Evolutionary conservation across 1,284 basidiomycete species (phyloP), one percentile per base, ranked within the genome.

Genomic region (Marasmius tenuissimus): DNA sequence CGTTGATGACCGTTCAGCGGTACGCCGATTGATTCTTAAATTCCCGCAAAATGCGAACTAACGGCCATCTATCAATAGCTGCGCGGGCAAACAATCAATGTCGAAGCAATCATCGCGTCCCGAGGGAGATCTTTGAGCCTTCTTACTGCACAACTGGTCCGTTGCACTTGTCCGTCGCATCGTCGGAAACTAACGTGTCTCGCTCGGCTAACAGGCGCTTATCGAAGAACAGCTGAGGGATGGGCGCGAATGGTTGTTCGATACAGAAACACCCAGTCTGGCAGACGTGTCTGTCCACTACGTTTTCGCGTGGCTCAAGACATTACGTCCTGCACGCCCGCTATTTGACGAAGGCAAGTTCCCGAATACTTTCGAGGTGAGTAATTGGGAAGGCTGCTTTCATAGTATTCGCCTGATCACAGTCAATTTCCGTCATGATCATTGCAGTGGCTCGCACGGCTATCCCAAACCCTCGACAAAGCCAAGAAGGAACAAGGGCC

Each of bases 241-340:
- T 68, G 82, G 76, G n/a, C 78, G 85, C 3, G 79, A 83, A 68
- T 88, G 85, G 84, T 70, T 86, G 6, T 78, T 86, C 61, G 79
- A 85, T 65, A 85, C 85, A 0, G 78, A 78, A 57, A 60, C 70
- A 0, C 83, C 84, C 4, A 76, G 82, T 50, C 70, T 85, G 10
- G 82, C 79, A 8, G 85, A 88, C 65, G 66, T 86, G 16, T 77
- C 81, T 3, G 72, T 81, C 6, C 77, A 86, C 63, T 82, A 82
- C 63, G 66, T 82, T 4, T 72, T 80, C 59, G 69, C 70, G 4
- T 87, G 85, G 84, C 68, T 78, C 18, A 70, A 72, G 34, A 57
- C 67, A 1, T 77, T 83, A 69, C 70, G 66, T 33, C 71, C 65
- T 22, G 69, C 75, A 27, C 72, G 77, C 47, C 52, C 64, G 1